Evolutionary conservation across 1,284 basidiomycete genomes (phyloP).

Genomic region (Ceratobasidium sp.): DNA sequence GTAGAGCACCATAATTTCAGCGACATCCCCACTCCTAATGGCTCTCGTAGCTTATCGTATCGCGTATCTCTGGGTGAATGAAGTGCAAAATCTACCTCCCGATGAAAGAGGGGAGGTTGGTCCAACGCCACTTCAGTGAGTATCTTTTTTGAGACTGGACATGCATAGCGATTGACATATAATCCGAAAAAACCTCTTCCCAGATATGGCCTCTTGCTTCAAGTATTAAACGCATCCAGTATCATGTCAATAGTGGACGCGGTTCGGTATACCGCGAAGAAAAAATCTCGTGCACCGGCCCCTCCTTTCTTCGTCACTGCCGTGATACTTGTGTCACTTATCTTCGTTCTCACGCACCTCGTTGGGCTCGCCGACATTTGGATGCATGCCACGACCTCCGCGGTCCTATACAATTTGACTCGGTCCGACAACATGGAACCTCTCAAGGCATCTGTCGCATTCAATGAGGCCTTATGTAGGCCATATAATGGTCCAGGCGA

Average conservation of each 20-base stretch:
- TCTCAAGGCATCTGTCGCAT: neutral
- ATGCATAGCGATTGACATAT: no score
- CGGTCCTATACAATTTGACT: neutral
- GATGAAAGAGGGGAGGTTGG: no score
- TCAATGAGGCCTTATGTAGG: neutral
- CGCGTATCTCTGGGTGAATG: slow-evolving; percentile 9
- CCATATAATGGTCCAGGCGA: no score
- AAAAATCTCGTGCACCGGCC: neutral
- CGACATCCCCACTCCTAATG: slow-evolving; percentile 3
- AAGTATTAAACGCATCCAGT: no score
- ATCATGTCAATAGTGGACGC: neutral
- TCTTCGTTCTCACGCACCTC: neutral
- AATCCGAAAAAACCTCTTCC: no score
- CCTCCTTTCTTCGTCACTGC: neutral
- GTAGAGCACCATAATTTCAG: slow-evolving; percentile 1
- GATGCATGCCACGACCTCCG: neutral
- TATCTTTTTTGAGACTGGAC: no score
- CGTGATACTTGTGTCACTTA: neutral
- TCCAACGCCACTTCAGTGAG: no score
- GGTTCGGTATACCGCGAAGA: neutral
- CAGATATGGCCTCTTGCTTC: no score
- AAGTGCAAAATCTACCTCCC: no score
- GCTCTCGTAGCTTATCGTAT: neutral
- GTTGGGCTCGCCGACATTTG: slow-evolving; percentile 6
- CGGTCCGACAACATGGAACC: neutral